These are phyloP conservation scores for Phytophthora multivora DNA, from an alignment of 352 stramenopile species.

Conservation along the genomic window DNA sequence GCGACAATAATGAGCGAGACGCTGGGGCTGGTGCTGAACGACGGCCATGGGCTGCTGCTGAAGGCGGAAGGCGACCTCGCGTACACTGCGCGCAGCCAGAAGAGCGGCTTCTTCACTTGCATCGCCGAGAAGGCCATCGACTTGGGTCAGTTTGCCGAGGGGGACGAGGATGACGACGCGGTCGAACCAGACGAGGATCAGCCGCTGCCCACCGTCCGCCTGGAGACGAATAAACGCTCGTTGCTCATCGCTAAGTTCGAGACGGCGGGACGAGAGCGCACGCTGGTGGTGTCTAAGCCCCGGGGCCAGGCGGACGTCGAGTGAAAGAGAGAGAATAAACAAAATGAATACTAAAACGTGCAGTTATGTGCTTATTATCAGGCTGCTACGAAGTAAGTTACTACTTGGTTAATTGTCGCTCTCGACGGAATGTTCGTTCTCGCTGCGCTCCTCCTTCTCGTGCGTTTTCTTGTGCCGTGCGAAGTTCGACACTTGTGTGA, in stretches of 20 bases:
- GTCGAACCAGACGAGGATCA: constrained; percentile 32
- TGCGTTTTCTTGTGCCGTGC: constrained; percentile 89
- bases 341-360: background rate
- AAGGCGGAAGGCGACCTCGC: constrained; percentile 68
- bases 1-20: constrained; percentile 45
- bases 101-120: constrained; percentile 79
- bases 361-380: constrained; percentile 22
- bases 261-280: constrained; percentile 45
- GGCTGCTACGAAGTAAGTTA: background rate
- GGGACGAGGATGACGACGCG: constrained; percentile 31
- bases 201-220: constrained; percentile 51
- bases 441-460: constrained; percentile 72
- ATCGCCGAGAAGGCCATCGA: constrained; percentile 72
- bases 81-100: constrained; percentile 47
- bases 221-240: constrained; percentile 58
- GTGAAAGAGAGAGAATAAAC: constrained; percentile 18
- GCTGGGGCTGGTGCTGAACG: constrained; percentile 74
- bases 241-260: constrained; percentile 67
- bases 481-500: constrained; percentile 90
- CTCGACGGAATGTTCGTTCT: constrained; percentile 55
- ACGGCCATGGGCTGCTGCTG: constrained; percentile 74
- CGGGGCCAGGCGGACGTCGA: constrained; percentile 26
- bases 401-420: constrained; percentile 41
- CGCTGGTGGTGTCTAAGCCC: constrained; percentile 67
- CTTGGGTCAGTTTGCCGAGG: constrained; percentile 45